Conservation (phyloP, 495 filamentous ascomycete genomes). For the Hypomontagnella monticulosa region DNA sequence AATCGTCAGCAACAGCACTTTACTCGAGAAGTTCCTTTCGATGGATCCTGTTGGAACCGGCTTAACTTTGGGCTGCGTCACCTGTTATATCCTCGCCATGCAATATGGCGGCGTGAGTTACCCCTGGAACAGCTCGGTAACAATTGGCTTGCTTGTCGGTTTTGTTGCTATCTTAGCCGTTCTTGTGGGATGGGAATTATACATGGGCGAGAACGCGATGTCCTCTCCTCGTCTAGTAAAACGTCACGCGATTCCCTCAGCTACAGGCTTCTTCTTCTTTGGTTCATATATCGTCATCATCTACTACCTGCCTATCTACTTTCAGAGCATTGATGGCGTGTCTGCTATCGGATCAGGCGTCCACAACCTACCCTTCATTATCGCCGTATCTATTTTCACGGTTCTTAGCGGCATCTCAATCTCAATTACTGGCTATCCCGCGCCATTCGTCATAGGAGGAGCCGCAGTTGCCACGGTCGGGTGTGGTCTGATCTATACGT, state of each 20-base stretch:
- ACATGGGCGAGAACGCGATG: too few species aligned
- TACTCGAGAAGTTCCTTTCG: conserved; percentile 16
- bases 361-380: conserved; percentile 61
- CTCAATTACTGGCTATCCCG: conserved; percentile 44
- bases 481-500: conserved; percentile 58
- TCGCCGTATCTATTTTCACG: conserved; percentile 46
- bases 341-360: conserved; percentile 62
- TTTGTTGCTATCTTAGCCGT: too few species aligned
- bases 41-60: too few species aligned
- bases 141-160: conserved; percentile 58
- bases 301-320: conserved; percentile 73
- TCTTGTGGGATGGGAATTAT: too few species aligned
- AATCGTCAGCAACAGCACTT: conserved; percentile 43
- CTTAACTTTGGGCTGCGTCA: conserved; percentile 51
- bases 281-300: conserved; percentile 55
- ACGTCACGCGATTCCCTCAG: too few species aligned
- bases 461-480: conserved; percentile 38
- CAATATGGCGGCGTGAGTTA: conserved; percentile 59
- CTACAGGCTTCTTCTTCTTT: too few species aligned
- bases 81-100: conserved; percentile 57
- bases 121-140: conserved; percentile 53
- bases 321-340: conserved; percentile 61
- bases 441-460: conserved; percentile 49
- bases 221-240: too few species aligned
- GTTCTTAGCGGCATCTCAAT: conserved; percentile 48